Percentiles rank a stretch among this genome's conserved stretches.
Conservation (phyloP, 129 eudicot species). For the Lonicera japonica region DNA sequence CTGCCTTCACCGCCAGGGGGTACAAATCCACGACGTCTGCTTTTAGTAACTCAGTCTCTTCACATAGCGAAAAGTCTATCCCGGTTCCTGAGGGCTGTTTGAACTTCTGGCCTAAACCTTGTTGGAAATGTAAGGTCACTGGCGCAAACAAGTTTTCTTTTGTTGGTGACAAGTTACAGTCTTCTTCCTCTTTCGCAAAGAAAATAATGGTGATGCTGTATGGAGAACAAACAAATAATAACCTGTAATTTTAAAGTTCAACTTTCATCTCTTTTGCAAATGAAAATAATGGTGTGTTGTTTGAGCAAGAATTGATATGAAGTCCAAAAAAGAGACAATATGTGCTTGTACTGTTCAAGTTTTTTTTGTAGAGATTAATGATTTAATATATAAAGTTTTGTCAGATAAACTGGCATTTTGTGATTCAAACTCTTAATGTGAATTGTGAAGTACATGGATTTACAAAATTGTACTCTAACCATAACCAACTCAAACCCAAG, state of each 20-base stretch:
- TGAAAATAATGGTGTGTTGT: not conserved
- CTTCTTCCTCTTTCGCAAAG: conserved; percentile 98
- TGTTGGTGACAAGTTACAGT: conserved; percentile 55
- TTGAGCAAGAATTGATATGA: too few species aligned
- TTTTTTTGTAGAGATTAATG: too few species aligned
- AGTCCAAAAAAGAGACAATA: too few species aligned
- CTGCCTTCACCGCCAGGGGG: conserved; percentile 87
- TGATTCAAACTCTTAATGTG: too few species aligned
- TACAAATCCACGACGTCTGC: conserved; percentile 49
- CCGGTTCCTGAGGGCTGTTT: conserved; percentile 85
- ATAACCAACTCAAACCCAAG: too few species aligned
- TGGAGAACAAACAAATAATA: not conserved
- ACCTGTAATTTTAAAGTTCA: too few species aligned
- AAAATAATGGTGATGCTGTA: conserved; percentile 74
- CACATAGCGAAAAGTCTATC: conserved; percentile 63
- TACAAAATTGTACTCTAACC: too few species aligned
- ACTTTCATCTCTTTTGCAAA: too few species aligned
- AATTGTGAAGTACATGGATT: too few species aligned
- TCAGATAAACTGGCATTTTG: too few species aligned
- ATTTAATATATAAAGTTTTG: too few species aligned
- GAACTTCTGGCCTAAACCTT: conserved; percentile 88
- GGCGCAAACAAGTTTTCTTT: conserved; percentile 65
- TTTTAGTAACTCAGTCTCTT: conserved; percentile 49
- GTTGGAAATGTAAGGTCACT: conserved; percentile 53
- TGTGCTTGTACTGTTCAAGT: too few species aligned